These are phyloP conservation scores for Ensete glaucum DNA, from an alignment of 176 grass and related monocot species.

Conservation along the genomic window DNA sequence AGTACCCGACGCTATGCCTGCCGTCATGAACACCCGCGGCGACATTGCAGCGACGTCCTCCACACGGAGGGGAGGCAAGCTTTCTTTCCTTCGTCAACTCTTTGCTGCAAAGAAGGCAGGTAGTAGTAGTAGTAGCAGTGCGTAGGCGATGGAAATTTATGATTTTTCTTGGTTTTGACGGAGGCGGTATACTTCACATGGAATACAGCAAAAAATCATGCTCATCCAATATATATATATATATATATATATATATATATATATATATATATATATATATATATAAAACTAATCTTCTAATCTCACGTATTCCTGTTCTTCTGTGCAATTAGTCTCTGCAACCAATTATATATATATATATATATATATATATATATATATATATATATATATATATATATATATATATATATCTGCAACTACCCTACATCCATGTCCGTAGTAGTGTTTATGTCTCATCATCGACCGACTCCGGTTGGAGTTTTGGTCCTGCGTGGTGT, in stretches of 20 bases:
- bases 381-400: not conserved
- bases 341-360: too few species aligned
- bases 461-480: too few species aligned
- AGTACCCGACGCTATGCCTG: conserved; percentile 26
- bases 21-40: conserved; percentile 40
- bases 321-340: not conserved
- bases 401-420: conserved; percentile 6
- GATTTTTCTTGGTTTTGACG: not conserved
- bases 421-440: too few species aligned
- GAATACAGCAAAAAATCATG: conserved; percentile 10
- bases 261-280: not conserved
- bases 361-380: not conserved
- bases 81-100: conserved; percentile 88
- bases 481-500: too few species aligned
- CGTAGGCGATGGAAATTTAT: conserved; percentile 24
- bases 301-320: not conserved
- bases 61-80: conserved; percentile 63
- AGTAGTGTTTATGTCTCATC: too few species aligned
- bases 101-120: conserved; percentile 74
- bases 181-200: conserved; percentile 2
- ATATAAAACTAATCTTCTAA: conserved; percentile 10
- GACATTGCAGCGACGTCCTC: conserved; percentile 55
- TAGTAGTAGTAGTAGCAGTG: conserved; percentile 57
- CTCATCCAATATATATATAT: not conserved
- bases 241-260: not conserved